A percentile compares a stretch with the other conserved stretches of the same genome.
Conservation (phyloP, 2,329 filamentous ascomycete species). For the Ascochyta koolunga region DNA sequence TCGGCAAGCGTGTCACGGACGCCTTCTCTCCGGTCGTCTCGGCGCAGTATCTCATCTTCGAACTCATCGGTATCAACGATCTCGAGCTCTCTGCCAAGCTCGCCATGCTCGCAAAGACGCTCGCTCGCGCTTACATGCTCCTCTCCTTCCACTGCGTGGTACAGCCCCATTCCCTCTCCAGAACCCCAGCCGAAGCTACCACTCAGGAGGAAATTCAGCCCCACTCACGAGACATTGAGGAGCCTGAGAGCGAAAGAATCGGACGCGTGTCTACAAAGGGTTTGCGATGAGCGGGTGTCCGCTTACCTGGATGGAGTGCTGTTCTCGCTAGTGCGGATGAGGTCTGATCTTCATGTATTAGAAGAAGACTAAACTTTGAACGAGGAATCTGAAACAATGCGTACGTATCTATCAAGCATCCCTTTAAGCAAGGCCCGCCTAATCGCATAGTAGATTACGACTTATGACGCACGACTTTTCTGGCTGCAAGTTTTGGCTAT, state of each 20-base stretch:
- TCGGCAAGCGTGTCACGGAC: background rate
- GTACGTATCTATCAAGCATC: background rate
- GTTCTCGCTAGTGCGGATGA: slow-evolving; percentile 9
- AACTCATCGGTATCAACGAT: slow-evolving; percentile 3
- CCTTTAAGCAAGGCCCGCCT: background rate
- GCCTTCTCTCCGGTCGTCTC: slow-evolving; percentile 7
- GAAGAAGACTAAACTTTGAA: background rate
- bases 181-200: slow-evolving; percentile 17
- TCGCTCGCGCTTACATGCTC: slow-evolving; percentile 9
- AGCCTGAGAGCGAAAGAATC: slow-evolving; percentile 42
- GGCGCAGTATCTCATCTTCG: slow-evolving; percentile 9
- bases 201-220: slow-evolving; percentile 19
- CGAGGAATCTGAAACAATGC: background rate
- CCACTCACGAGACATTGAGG: slow-evolving; percentile 34
- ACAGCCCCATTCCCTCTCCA: slow-evolving; percentile 14
- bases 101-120: slow-evolving; percentile 5
- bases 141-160: slow-evolving; percentile 9
- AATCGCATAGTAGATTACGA: background rate
- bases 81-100: slow-evolving; percentile 10
- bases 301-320: slow-evolving; percentile 39
- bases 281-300: slow-evolving; percentile 39
- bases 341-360: background rate
- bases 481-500: background rate
- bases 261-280: slow-evolving; percentile 40
- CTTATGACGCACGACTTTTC: background rate